phyloP scores from a whole-genome alignment of 129 eudicot genomes.

The Saussurea involucrata region DNA sequence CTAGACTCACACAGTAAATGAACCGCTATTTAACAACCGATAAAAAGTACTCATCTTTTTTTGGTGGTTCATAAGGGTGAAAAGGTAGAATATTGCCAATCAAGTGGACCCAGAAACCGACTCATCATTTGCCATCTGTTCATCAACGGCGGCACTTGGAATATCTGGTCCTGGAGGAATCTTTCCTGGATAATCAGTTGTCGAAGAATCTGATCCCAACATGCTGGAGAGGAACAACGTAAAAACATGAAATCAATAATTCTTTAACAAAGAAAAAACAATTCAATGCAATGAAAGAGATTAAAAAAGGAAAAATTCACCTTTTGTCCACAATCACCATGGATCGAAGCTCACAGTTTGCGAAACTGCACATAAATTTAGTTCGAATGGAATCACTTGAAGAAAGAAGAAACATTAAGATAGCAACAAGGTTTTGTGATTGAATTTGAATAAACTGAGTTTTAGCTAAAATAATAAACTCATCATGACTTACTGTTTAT shows the following conservation, averaged over 20 bases:
- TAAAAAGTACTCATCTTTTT: slow-evolving; percentile 16
- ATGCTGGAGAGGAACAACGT: slow-evolving; percentile 45
- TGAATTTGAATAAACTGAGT: neutral
- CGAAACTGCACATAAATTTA: slow-evolving; percentile 52
- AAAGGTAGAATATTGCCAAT: neutral
- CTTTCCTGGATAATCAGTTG: slow-evolving; percentile 84
- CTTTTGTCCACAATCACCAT: slow-evolving; percentile 83
- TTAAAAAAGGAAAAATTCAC: slow-evolving; percentile 29
- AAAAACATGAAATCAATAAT: neutral
- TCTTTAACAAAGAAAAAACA: neutral
- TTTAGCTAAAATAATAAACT: slow-evolving; percentile 2
- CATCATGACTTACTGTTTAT: slow-evolving; percentile 58
- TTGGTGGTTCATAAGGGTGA: neutral
- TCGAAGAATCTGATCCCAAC: slow-evolving; percentile 61
- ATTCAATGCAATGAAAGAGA: neutral
- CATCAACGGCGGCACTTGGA: slow-evolving; percentile 52
- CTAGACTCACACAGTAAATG: slow-evolving; percentile 6
- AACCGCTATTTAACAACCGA: slow-evolving; percentile 11
- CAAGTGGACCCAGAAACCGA: slow-evolving; percentile 22
- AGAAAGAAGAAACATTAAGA: neutral
- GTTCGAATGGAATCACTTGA: neutral
- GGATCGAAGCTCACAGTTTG: slow-evolving; percentile 95
- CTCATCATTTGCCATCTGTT: slow-evolving; percentile 30
- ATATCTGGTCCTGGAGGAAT: slow-evolving; percentile 73
- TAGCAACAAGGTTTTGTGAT: neutral